A percentile compares a stretch with the other conserved stretches of the same genome.
Evolutionary conservation across 2,329 filamentous ascomycete genomes (phyloP).

Genomic region (Penicillium sp.): DNA sequence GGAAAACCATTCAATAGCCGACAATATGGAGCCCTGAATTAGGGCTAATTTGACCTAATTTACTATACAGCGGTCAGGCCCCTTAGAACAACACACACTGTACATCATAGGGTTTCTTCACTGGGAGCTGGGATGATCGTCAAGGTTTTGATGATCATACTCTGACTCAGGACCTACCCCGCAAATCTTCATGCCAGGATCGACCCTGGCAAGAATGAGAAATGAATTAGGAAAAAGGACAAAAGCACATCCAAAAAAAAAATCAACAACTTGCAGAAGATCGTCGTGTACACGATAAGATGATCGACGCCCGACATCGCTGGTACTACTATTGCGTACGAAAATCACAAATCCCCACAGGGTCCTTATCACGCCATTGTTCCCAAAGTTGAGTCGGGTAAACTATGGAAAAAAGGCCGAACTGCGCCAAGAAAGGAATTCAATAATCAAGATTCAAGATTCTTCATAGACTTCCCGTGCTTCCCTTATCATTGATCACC

Average conservation of each 20-base stretch:
- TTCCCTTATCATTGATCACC: neutral
- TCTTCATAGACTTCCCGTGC: neutral
- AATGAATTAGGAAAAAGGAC: neutral
- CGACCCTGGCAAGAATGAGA: neutral
- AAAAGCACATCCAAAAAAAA: neutral
- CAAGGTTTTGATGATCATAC: conserved; percentile 16
- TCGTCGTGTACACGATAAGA: neutral
- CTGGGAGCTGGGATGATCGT: conserved; percentile 9
- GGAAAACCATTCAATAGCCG: neutral
- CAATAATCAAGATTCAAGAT: too few species aligned
- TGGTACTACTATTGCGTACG: neutral
- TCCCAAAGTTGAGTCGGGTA: neutral
- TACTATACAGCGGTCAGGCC: neutral
- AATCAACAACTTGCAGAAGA: neutral
- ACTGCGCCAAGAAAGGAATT: neutral
- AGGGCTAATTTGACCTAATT: neutral
- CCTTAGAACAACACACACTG: neutral
- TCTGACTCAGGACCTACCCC: conserved; percentile 13
- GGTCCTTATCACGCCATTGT: conserved; percentile 10
- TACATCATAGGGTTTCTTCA: neutral
- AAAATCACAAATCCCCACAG: neutral
- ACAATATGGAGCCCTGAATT: neutral
- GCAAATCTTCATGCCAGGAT: conserved; percentile 10
- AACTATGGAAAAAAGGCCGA: neutral
- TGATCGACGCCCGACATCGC: conserved; percentile 23